Conservation (phyloP, 1,284 basidiomycete species). For the Papiliotrema laurentii region DNA sequence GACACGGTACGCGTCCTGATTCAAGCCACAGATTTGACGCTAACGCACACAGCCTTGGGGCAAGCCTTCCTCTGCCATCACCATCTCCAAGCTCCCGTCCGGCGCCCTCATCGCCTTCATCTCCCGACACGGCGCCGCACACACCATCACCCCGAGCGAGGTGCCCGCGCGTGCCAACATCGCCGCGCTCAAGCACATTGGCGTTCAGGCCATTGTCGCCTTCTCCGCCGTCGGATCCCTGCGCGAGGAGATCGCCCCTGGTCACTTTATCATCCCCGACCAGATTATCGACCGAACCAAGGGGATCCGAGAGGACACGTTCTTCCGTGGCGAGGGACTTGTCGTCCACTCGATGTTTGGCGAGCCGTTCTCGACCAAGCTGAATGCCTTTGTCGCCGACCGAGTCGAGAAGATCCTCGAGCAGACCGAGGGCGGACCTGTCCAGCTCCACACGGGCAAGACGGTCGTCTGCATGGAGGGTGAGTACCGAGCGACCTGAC, state of each 20-base stretch:
- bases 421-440: constrained; percentile 53
- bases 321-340: constrained; percentile 75
- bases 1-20: constrained; percentile 35
- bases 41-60: constrained; percentile 75
- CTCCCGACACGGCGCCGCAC: constrained; percentile 78
- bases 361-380: constrained; percentile 71
- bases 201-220: constrained; percentile 81
- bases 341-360: constrained; percentile 94
- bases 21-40: not conserved
- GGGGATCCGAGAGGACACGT: constrained; percentile 76
- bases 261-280: constrained; percentile 80
- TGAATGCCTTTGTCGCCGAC: constrained; percentile 66
- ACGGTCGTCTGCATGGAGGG: constrained; percentile 97
- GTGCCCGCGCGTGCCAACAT: constrained; percentile 90
- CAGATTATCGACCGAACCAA: constrained; percentile 98
- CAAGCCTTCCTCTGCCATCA: constrained; percentile 82
- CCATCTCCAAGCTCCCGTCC: constrained; percentile 73
- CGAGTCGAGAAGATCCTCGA: constrained; percentile 61
- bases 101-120: constrained; percentile 83
- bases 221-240: constrained; percentile 97
- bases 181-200: constrained; percentile 87
- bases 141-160: constrained; percentile 66
- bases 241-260: constrained; percentile 86
- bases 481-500: too few species aligned
- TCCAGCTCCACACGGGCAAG: constrained; percentile 71